Percentiles rank a stretch among this genome's conserved stretches.
Conservation (phyloP, 371 early-diverging fungal species). For the Batrachochytrium dendrobatidis region DNA sequence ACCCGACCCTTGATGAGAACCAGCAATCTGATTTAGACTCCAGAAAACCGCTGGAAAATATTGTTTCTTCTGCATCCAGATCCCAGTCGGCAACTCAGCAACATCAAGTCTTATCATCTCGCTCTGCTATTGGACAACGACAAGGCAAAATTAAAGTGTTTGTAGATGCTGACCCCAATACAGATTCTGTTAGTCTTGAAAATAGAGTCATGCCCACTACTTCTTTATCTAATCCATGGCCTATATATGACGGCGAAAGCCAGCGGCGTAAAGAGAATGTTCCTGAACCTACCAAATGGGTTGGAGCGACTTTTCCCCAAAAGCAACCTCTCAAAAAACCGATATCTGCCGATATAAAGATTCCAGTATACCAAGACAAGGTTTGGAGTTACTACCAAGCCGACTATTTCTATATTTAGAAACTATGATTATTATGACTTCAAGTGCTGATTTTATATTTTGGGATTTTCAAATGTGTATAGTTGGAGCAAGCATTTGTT, state of each 20-base stretch:
- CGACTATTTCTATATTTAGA: no score
- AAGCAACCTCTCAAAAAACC: slow-evolving; percentile 11
- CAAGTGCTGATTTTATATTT: no score
- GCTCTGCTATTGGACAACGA: no score
- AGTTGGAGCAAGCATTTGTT: no score
- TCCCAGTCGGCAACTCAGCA: no score
- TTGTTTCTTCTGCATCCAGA: no score
- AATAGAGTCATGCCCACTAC: slow-evolving; percentile 10
- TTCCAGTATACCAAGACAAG: slow-evolving; percentile 43
- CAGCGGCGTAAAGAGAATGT: slow-evolving; percentile 43
- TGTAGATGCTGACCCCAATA: slow-evolving; percentile 14
- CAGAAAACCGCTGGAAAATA: no score
- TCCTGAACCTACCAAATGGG: slow-evolving; percentile 38
- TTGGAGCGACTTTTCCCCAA: slow-evolving; percentile 44
- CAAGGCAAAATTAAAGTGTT: slow-evolving; percentile 11
- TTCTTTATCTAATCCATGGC: slow-evolving; percentile 13
- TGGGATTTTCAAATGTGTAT: no score
- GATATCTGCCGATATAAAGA: slow-evolving; percentile 17
- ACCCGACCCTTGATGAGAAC: no score
- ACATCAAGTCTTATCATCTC: no score
- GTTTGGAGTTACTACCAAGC: slow-evolving; percentile 7
- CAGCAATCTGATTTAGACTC: no score
- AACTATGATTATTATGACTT: no score
- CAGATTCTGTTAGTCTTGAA: slow-evolving; percentile 6
- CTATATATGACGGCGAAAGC: slow-evolving; percentile 27